Evolutionary conservation across 495 filamentous ascomycete genomes (phyloP).

Genomic region (Melanomma pulvis-pyrius): DNA sequence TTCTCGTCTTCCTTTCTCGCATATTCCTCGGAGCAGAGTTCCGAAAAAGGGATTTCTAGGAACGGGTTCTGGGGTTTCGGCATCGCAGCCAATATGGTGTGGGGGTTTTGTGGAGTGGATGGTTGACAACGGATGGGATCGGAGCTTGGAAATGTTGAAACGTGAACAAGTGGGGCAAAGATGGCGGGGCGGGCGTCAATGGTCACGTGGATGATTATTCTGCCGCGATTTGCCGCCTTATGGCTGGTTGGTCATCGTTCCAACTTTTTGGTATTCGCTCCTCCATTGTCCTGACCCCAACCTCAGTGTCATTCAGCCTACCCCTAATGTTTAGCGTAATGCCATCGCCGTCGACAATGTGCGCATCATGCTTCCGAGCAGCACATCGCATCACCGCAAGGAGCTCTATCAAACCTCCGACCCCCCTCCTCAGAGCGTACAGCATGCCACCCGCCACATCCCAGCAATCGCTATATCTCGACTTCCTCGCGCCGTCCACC

Average conservation of each 20-base stretch:
- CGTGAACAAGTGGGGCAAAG: not conserved
- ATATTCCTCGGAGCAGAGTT: conserved; percentile 51
- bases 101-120: not conserved
- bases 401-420: not conserved
- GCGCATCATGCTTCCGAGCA: conserved; percentile 25
- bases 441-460: conserved; percentile 13
- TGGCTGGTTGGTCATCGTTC: not conserved
- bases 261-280: not conserved
- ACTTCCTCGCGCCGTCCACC: conserved; percentile 42
- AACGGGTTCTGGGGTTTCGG: conserved; percentile 27
- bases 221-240: conserved; percentile 10
- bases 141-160: not conserved
- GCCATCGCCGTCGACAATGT: conserved; percentile 26
- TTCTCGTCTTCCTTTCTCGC: conserved; percentile 67
- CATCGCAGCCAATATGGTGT: conserved; percentile 6
- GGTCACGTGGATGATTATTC: not conserved
- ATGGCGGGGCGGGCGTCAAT: not conserved
- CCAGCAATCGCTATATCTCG: conserved; percentile 35
- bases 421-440: conserved; percentile 15
- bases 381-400: not conserved
- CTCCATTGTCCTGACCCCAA: not conserved
- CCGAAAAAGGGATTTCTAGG: conserved; percentile 25
- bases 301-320: not conserved
- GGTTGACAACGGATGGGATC: too few relatives aligned
- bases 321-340: conserved; percentile 4